Conservation (phyloP, 352 stramenopile genomes). For the Pythium coloratum region DNA sequence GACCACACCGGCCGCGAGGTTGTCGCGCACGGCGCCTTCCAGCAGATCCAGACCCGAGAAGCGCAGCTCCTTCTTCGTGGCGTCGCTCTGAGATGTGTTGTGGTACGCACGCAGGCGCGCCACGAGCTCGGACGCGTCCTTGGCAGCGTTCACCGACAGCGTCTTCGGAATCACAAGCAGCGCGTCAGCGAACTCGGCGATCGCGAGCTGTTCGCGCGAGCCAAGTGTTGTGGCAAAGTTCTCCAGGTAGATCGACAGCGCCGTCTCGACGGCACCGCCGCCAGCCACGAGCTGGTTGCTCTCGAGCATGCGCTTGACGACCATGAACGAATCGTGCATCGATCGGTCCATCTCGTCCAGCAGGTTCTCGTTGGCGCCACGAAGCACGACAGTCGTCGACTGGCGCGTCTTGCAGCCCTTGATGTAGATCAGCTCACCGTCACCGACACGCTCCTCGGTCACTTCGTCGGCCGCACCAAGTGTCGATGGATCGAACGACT, state of each 20-base stretch:
- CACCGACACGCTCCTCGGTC: conserved; percentile 95
- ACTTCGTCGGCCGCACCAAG: conserved; percentile 94
- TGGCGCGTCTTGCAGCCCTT: conserved; percentile 94
- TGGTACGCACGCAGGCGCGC: conserved; percentile 96
- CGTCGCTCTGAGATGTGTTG: conserved; percentile 93
- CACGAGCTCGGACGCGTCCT: conserved; percentile 98
- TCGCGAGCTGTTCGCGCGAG: conserved; percentile 98
- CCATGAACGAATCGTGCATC: conserved; percentile 98
- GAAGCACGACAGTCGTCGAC: conserved; percentile 96
- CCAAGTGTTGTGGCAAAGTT: conserved; percentile 97
- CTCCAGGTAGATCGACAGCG: conserved; percentile 97
- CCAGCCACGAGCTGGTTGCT: conserved; percentile 98
- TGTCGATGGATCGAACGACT: conserved; percentile 94
- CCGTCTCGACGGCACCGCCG: conserved; percentile 97
- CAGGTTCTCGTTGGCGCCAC: conserved; percentile 99
- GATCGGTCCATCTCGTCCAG: conserved; percentile 99
- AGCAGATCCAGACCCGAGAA: conserved; percentile 97
- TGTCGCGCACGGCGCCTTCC: conserved; percentile 94
- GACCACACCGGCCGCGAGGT: conserved; percentile 96
- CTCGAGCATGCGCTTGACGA: conserved; percentile 99
- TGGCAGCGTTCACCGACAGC: conserved; percentile 98
- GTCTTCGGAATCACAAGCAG: conserved; percentile 99
- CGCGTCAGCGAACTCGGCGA: conserved; percentile 98
- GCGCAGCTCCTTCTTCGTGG: conserved; percentile 69
- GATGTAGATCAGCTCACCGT: conserved; percentile 99